phyloP scores from a whole-genome alignment of 441 rosid species.

The Codiaeum variegatum region DNA sequence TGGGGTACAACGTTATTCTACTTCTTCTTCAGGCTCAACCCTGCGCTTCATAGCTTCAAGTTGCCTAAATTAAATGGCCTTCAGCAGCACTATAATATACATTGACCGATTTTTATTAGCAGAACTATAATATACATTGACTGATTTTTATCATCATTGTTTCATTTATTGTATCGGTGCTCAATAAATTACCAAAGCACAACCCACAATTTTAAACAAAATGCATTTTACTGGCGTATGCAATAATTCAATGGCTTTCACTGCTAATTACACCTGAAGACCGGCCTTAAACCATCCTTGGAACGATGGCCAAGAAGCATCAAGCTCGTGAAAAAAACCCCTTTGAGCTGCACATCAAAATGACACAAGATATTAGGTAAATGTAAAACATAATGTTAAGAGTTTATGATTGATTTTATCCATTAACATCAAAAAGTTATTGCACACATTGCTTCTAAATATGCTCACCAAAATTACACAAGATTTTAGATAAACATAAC shows the following conservation, averaged over 20 bases:
- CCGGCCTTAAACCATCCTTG: background rate
- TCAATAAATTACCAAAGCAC: background rate
- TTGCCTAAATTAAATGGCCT: background rate
- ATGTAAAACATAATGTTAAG: background rate
- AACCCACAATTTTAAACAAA: background rate
- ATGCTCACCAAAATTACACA: background rate
- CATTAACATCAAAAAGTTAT: background rate
- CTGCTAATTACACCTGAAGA: background rate
- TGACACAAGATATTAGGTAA: background rate
- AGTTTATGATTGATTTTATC: conserved; percentile 2
- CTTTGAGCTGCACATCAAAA: conserved; percentile 58
- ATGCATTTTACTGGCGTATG: background rate
- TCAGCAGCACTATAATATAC: background rate
- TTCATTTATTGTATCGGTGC: background rate
- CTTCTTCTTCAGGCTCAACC: background rate
- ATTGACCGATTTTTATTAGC: background rate
- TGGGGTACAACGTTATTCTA: background rate
- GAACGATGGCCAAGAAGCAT: conserved; percentile 7
- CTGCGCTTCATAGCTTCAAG: background rate
- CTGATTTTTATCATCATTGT: background rate
- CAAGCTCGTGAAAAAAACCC: conserved; percentile 75
- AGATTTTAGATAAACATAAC: background rate
- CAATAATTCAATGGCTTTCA: conserved; percentile 2
- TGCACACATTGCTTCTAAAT: background rate
- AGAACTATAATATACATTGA: background rate